phyloP scores from a whole-genome alignment of 1,284 basidiomycete species.

The Peniophora sp. region DNA sequence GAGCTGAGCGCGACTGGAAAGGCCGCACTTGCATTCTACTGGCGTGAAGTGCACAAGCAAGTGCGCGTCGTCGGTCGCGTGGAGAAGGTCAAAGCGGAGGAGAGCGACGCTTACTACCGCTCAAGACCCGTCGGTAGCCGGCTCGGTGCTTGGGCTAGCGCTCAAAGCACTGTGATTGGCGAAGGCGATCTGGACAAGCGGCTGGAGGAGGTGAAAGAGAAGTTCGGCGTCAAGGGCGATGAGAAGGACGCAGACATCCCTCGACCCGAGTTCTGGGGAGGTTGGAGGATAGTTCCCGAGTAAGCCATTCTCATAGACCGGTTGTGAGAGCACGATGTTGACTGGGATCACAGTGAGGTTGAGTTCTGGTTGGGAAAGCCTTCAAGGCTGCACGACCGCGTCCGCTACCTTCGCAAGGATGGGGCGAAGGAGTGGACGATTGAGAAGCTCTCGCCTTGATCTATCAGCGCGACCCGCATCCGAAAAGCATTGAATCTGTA shows the following conservation, averaged over 20 bases:
- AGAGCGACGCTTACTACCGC: constrained; percentile 82
- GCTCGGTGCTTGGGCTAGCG: constrained; percentile 90
- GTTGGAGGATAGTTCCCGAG: constrained; percentile 89
- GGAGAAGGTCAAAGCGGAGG: constrained; percentile 64
- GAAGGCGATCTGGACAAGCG: constrained; percentile 64
- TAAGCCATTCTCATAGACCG: constrained; percentile 39
- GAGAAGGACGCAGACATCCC: constrained; percentile 50
- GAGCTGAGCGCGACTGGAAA: constrained; percentile 76
- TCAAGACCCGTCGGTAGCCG: constrained; percentile 79
- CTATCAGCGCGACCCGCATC: not conserved
- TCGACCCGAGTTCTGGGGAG: constrained; percentile 92
- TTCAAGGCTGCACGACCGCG: constrained; percentile 83
- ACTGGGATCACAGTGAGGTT: constrained; percentile 43
- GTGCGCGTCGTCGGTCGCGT: constrained; percentile 84
- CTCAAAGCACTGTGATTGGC: constrained; percentile 72
- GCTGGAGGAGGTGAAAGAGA: constrained; percentile 52
- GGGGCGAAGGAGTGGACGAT: constrained; percentile 61
- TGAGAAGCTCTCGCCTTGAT: constrained; percentile 65
- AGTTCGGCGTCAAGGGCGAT: constrained; percentile 45
- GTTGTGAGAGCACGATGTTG: not conserved
- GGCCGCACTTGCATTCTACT: constrained; percentile 86
- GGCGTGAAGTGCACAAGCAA: constrained; percentile 78
- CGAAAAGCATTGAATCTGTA: not conserved
- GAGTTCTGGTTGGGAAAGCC: constrained; percentile 95
- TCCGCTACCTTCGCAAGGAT: constrained; percentile 65